Evolutionary conservation across 2,329 filamentous ascomycete genomes (phyloP).

Genomic region (Periglandula ipomoeae): DNA sequence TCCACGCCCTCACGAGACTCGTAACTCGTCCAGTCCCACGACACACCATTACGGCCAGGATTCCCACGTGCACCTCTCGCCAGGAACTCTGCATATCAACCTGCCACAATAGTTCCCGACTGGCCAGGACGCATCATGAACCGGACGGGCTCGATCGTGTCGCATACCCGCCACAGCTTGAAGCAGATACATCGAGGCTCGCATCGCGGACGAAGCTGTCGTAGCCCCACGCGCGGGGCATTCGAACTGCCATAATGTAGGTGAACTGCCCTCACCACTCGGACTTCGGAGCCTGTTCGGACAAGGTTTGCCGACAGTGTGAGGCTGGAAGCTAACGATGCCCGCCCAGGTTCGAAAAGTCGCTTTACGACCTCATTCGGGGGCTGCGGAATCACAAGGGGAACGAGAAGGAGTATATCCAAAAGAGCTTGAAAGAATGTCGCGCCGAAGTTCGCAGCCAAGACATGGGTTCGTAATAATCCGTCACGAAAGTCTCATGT

Average conservation of each 20-base stretch:
- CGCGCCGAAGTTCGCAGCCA: constrained; percentile 83
- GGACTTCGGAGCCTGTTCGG: neutral
- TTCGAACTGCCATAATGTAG: constrained; percentile 2
- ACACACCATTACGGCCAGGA: neutral
- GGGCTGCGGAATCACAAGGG: constrained; percentile 94
- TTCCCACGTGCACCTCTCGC: neutral
- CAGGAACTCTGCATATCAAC: neutral
- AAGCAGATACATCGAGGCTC: constrained; percentile 5
- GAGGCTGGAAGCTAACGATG: neutral
- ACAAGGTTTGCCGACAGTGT: neutral
- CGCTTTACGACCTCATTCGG: constrained; percentile 95
- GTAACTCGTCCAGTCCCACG: neutral
- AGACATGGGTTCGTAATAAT: constrained; percentile 67
- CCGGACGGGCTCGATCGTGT: constrained; percentile 9
- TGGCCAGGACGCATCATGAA: constrained; percentile 14
- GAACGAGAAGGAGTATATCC: constrained; percentile 89
- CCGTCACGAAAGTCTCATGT: neutral
- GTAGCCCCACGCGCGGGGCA: constrained; percentile 20
- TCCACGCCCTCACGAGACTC: neutral
- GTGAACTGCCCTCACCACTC: neutral
- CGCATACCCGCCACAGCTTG: constrained; percentile 13
- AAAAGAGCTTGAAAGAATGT: constrained; percentile 90
- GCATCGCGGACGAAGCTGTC: constrained; percentile 1
- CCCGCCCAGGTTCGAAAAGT: constrained; percentile 85
- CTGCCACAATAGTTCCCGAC: neutral